Evolutionary conservation across 2,329 filamentous ascomycete species (phyloP).

Genomic region (Xylaria sp.): DNA sequence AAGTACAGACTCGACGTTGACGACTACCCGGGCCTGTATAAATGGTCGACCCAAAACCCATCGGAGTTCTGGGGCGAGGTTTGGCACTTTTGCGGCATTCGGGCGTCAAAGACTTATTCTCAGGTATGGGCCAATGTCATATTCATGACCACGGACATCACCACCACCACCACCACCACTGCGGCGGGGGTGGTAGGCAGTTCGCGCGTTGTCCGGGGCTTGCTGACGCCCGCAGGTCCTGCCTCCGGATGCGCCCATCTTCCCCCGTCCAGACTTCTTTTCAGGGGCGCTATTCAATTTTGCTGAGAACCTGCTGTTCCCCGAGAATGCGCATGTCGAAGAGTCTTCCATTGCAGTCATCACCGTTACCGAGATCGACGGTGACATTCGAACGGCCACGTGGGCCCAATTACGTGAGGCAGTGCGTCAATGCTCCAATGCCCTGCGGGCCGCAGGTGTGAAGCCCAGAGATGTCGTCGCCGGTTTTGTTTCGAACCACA

Average conservation of each 20-base stretch:
- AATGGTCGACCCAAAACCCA: conserved; percentile 84
- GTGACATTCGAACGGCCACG: conserved; percentile 66
- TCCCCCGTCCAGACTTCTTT: conserved; percentile 89
- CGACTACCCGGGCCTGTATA: conserved; percentile 79
- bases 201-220: not conserved
- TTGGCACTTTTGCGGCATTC: conserved; percentile 85
- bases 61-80: conserved; percentile 84
- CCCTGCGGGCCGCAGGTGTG: conserved; percentile 74
- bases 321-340: conserved; percentile 65
- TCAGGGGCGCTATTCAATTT: conserved; percentile 84
- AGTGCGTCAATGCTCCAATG: conserved; percentile 78
- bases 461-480: conserved; percentile 66
- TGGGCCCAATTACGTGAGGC: conserved; percentile 85
- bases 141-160: conserved; percentile 9
- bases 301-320: conserved; percentile 92
- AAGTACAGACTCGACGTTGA: conserved; percentile 72
- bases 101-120: conserved; percentile 71
- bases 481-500: conserved; percentile 89
- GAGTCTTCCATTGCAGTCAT: conserved; percentile 77
- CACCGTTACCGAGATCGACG: conserved; percentile 78
- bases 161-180: conserved; percentile 1
- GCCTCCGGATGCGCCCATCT: conserved; percentile 75
- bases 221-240: conserved; percentile 67
- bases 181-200: not conserved
- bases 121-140: conserved; percentile 57